Percentiles rank a stretch among this genome's conserved stretches.
These are phyloP conservation scores for Cystobasidiaceae sp. DNA, from an alignment of 1,284 basidiomycete species.

Conservation along the genomic window DNA sequence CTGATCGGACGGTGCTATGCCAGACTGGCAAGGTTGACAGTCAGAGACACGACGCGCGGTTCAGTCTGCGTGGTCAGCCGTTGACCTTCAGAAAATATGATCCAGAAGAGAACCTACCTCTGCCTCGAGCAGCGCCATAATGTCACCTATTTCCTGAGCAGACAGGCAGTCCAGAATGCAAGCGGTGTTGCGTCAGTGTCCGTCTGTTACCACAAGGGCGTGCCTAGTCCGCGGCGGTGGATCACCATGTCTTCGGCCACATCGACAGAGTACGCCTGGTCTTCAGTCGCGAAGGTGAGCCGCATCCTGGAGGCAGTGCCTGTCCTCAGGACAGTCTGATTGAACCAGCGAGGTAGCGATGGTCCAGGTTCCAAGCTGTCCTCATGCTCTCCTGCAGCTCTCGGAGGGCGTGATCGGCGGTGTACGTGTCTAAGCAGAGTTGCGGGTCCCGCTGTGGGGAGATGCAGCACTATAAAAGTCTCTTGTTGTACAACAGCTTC, in stretches of 20 bases:
- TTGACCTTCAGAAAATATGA: too few species aligned
- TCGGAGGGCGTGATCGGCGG: too few species aligned
- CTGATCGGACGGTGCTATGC: constrained; percentile 64
- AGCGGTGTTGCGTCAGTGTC: too few species aligned
- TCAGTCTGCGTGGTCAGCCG: neutral
- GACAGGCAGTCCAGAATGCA: constrained; percentile 50
- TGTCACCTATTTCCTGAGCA: constrained; percentile 82
- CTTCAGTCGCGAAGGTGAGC: constrained; percentile 19
- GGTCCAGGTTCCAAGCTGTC: too few species aligned
- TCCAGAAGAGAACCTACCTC: constrained; percentile 72
- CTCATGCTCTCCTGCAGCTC: too few species aligned
- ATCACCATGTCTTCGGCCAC: constrained; percentile 30
- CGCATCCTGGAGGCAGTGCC: constrained; percentile 14
- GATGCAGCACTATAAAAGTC: too few species aligned
- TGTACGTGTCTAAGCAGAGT: too few species aligned
- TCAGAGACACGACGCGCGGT: neutral
- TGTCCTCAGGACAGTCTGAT: too few species aligned
- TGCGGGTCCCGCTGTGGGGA: too few species aligned
- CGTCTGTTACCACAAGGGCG: too few species aligned
- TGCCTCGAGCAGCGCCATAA: constrained; percentile 80
- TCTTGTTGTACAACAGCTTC: too few species aligned
- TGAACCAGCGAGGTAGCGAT: too few species aligned
- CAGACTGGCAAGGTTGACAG: constrained; percentile 53
- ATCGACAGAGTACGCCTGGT: constrained; percentile 22
- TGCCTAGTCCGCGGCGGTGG: neutral